Base-by-base conservation (phyloP, 305 asterid genomes). In the Fraxinus latifolia region DNA sequence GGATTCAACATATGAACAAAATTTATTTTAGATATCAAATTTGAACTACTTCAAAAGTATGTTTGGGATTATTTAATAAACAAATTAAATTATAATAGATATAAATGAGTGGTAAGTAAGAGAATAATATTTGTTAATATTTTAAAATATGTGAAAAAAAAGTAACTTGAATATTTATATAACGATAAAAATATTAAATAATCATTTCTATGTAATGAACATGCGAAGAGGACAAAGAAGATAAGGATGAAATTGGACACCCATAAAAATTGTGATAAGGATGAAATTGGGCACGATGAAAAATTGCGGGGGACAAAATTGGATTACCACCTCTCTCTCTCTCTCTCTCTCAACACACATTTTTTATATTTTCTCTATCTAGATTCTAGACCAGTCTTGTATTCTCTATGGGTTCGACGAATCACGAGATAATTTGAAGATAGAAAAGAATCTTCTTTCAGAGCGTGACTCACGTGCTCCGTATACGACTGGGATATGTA, bases 381-480 rank as follows among this genome's bases (percentile, higher is more conserved):
- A 36, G 14, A 39, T 9, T 42, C 14, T 42, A 9, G 50, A 2
- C 15, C 50, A 9, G 50, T 8, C 50, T 42, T 8, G 50, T 9
- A 9, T 8, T 42, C 11, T 8, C 3, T 78, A 78, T 72, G 32
- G 62, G 25, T 21, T 4, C 32, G 76, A 74, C 21, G 76, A 84
- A 78, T 42, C 15, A 42, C 50, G 15, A 9, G 50, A 42, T 9
- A 42, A 9, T 1, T 8, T 11, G 15, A 27, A 9, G 19, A 29
- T n/a, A 3, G 34, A 34, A 23, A 42, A 47, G 79, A 80, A 65
- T 83, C 77, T 68, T 33, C 55, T 7, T 27, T 4, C 8, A 44
- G 6, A 8, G 74, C 71, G 83, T 77, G 82, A 3, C 0, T 1
- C 5, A 15, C 86, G 78, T 83, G 83, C 83, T 53, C 83, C 76